Evolutionary conservation across 2,329 filamentous ascomycete species (phyloP), one percentile per base, ranked within the genome.

Genomic region (Byssoonygena ceratinophila): DNA sequence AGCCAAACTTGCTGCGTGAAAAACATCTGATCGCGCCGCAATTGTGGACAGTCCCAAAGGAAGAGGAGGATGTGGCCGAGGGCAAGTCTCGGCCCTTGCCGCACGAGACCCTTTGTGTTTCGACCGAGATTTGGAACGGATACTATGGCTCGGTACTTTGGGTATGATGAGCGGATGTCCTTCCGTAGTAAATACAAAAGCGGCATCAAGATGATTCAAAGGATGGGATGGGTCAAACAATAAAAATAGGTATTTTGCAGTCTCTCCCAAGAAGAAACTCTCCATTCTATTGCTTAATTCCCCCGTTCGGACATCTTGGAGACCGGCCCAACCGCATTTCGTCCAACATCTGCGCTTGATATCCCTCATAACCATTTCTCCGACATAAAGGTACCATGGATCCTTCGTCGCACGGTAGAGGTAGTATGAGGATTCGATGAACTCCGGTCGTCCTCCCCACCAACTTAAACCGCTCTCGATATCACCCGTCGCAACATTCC

Each of bases 241-340:
- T 51, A 98, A 73, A 66, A 94, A 97, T 57, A 98, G 75, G 67
- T 98, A 98, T 68, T 97, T 96, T 41, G 88, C 84, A 1, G 92
- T 98, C 69, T 98, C 92, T 12, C 92, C 91, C 0, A 98, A 76
- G 63, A 97, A 97, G 75, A 97, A 98, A 66, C 91, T 97, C 69
- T 98, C 92, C 92, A 97, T 97, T 31, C 92, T 84, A 66, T 98
- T 90, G 60, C 81, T 87, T 68, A 88, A 81, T 69, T 96, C 87
- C 2, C 91, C 91, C 4, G 80, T 87, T 31, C 83, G 74, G 7
- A 91, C 86, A 65, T 90, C 84, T 62, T 89, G 84, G 32, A 97
- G 75, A 0, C 91, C 91, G 12, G 91, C 87, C 89, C 91, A 97
- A 37, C 92, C 92, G 62, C 92, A 98, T 56, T 80, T 78, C 0